phyloP scores from a whole-genome alignment of 768 basidiomycete species.

The Tulasnella sp. region DNA sequence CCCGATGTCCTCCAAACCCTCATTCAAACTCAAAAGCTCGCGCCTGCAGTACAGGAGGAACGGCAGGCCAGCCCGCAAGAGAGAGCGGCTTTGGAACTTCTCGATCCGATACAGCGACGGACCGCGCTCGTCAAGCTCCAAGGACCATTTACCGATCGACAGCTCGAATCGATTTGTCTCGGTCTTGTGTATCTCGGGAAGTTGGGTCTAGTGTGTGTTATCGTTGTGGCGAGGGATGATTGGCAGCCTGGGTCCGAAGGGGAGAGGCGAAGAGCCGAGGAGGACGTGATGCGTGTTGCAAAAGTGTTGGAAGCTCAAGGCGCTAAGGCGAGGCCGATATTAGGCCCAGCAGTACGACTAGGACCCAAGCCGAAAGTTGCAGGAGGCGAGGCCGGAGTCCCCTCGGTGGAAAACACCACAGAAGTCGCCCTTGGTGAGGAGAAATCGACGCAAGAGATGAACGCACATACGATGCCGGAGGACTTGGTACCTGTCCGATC shows the following conservation, averaged over 20 bases:
- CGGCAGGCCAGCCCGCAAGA: constrained; percentile 28
- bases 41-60: not conserved
- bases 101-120: constrained; percentile 73
- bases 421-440: constrained; percentile 12
- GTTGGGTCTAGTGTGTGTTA: constrained; percentile 88
- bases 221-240: constrained; percentile 85
- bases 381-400: constrained; percentile 25
- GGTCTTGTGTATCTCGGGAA: constrained; percentile 95
- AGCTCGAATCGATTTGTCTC: constrained; percentile 85
- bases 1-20: constrained; percentile 22
- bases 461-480: constrained; percentile 61
- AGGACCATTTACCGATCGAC: constrained; percentile 86
- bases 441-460: constrained; percentile 34
- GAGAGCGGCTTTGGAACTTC: constrained; percentile 52
- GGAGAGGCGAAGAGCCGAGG: constrained; percentile 51
- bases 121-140: constrained; percentile 96
- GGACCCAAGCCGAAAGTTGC: constrained; percentile 52
- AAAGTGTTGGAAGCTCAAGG: constrained; percentile 74
- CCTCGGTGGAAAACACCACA: constrained; percentile 18
- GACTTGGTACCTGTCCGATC: constrained; percentile 80
- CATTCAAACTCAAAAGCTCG: constrained; percentile 29
- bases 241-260: constrained; percentile 55
- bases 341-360: constrained; percentile 75
- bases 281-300: constrained; percentile 81
- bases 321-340: constrained; percentile 75